Evolutionary conservation across 371 early-diverging fungal species (phyloP).

Genomic region (Apophysomyces variabilis): DNA sequence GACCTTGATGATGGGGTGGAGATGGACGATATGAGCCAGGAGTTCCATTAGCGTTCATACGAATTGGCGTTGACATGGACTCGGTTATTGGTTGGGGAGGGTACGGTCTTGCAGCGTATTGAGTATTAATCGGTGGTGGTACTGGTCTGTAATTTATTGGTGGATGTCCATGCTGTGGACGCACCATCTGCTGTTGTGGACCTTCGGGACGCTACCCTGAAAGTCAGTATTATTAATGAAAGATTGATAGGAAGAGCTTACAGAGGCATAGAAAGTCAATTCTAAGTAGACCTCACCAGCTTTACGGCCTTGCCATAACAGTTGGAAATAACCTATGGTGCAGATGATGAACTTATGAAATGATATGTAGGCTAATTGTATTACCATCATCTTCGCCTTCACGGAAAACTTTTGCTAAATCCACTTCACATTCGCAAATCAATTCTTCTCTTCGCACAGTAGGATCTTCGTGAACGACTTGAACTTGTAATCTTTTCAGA

Average conservation of each 20-base stretch:
- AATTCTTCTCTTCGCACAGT: conserved; percentile 1
- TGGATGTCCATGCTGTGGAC: not conserved
- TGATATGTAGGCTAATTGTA: not conserved
- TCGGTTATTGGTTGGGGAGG: not conserved
- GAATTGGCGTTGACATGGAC: not conserved
- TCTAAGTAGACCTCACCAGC: not conserved
- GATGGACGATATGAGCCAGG: not conserved
- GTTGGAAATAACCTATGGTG: not conserved
- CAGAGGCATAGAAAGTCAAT: not conserved
- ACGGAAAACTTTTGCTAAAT: not conserved
- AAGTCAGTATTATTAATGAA: not conserved
- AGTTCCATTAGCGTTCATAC: not conserved
- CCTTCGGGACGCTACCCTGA: not conserved
- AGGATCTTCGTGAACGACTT: conserved; percentile 36
- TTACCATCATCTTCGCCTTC: conserved; percentile 8
- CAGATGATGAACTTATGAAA: not conserved
- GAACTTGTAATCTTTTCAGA: conserved; percentile 37
- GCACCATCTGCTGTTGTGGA: not conserved
- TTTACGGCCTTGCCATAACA: conserved; percentile 1
- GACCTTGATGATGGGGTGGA: too few species aligned
- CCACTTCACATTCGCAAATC: not conserved
- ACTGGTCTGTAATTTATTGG: conserved; percentile 2
- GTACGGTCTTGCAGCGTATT: not conserved
- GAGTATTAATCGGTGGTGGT: conserved; percentile 5
- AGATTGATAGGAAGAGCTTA: not conserved